Base-by-base conservation (phyloP, 2,329 filamentous ascomycete genomes). In the Phaeosphaeriaceae sp. region DNA sequence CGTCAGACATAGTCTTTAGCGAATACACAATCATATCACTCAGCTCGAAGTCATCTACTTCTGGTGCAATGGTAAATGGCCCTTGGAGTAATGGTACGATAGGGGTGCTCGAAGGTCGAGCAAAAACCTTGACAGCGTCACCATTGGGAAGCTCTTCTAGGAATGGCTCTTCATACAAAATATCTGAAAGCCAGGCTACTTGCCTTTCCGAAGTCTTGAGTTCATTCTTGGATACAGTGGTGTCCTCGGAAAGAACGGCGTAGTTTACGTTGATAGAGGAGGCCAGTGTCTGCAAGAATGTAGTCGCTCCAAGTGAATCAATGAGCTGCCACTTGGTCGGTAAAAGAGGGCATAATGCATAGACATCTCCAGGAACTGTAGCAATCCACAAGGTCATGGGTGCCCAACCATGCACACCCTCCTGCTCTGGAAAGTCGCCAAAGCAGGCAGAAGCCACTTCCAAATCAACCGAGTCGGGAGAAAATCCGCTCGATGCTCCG, bases 341-440 rank as follows among this genome's bases (percentile, higher is more conserved):
- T 26, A 99, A 79, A 33, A 99, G 80, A 1, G 94, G 94, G 68
- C 92, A 97, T 7, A 99, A 78, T 1, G 93, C 92, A 67, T 99
- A 99, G 5, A 97, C 83, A 67, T 97, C 92, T 3, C 94, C 94
- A 51, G 91, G 89, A 30, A 86, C 85, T 89, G 97, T 99, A n/a
- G 92, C 92, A 42, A 97, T 79, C 90, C 93, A 99, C 9, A 99
- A 80, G 0, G 94, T 97, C 89, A 97, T 97, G 8, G 92, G 86
- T 6, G 92, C 89, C 94, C 94, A 99, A 2, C 83, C 82, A 63
- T 84, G 79, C 56, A 86, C 83, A 30, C 81, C 81, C 45, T 81
- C 78, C 46, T 73, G 65, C 26, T 72, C 76, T 8, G 81, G 83
- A 42, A 71, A 77, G 20, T 92, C 92, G 12, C 92, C 93, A 76